phyloP scores from a whole-genome alignment of 2,329 filamentous ascomycete species.

The Cladosporium halotolerans region DNA sequence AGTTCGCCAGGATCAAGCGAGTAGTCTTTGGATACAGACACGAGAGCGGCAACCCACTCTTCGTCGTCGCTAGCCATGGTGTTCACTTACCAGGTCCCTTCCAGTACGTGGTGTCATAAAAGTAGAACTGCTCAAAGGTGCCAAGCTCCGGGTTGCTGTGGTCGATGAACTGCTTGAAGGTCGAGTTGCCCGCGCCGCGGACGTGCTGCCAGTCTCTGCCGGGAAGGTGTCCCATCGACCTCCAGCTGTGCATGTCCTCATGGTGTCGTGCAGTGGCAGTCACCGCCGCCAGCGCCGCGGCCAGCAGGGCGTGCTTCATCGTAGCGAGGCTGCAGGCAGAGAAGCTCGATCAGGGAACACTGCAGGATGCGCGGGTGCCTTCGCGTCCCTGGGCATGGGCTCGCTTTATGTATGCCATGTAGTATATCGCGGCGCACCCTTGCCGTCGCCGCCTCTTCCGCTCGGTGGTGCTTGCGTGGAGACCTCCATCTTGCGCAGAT shows the following conservation, averaged over 20 bases:
- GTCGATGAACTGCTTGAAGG: slow-evolving; percentile 54
- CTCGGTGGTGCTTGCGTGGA: too few species aligned
- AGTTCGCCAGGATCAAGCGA: too few species aligned
- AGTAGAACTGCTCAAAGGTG: slow-evolving; percentile 51
- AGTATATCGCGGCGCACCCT: neutral
- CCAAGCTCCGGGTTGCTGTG: slow-evolving; percentile 51
- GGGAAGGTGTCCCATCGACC: slow-evolving; percentile 3
- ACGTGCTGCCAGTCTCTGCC: slow-evolving; percentile 6
- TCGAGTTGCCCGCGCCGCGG: slow-evolving; percentile 20
- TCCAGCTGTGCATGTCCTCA: slow-evolving; percentile 6
- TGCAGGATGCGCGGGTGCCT: too few species aligned
- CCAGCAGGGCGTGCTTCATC: neutral
- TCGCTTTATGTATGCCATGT: neutral
- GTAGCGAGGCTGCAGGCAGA: neutral
- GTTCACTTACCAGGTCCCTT: slow-evolving; percentile 35
- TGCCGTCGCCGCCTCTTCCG: too few species aligned
- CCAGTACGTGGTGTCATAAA: slow-evolving; percentile 48
- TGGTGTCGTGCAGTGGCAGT: neutral
- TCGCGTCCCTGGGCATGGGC: too few species aligned
- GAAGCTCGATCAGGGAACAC: too few species aligned
- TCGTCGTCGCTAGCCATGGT: too few species aligned
- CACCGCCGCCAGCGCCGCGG: neutral
- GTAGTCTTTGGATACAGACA: too few species aligned
- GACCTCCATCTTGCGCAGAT: neutral
- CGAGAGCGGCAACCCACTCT: too few species aligned